Evolutionary conservation across 2,329 filamentous ascomycete species (phyloP).

Genomic region (Cladosporium sp.): DNA sequence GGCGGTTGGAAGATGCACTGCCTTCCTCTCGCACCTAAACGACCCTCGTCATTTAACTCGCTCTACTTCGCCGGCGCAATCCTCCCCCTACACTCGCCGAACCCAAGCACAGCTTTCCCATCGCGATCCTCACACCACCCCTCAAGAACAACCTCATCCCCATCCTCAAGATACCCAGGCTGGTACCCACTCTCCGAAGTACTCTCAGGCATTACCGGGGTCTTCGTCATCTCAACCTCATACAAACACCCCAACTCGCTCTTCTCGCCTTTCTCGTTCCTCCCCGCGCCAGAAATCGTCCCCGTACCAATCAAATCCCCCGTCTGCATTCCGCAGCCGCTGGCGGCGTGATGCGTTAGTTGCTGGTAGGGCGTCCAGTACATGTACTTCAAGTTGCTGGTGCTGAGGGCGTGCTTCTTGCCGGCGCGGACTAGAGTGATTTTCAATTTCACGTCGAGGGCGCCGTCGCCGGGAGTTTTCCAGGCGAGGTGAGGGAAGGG

Average conservation of each 20-base stretch:
- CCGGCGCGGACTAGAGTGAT: conserved; percentile 32
- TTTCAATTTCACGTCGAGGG: conserved; percentile 35
- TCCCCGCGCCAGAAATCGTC: conserved; percentile 43
- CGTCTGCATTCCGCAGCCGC: conserved; percentile 43
- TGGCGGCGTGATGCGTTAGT: conserved; percentile 45
- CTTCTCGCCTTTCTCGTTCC: conserved; percentile 32
- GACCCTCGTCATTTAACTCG: too few species aligned
- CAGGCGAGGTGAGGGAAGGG: conserved; percentile 33
- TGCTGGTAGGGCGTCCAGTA: conserved; percentile 51
- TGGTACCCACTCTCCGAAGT: conserved; percentile 34
- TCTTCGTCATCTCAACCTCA: conserved; percentile 37
- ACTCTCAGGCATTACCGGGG: conserved; percentile 37
- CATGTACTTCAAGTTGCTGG: conserved; percentile 40
- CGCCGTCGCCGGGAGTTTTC: conserved; percentile 25
- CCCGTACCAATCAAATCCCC: conserved; percentile 49
- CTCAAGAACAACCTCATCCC: conserved; percentile 39
- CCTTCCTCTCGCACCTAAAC: neutral
- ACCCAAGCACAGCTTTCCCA: conserved; percentile 30
- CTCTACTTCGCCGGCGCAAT: conserved; percentile 26
- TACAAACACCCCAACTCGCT: conserved; percentile 45
- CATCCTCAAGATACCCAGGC: conserved; percentile 44
- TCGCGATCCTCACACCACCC: conserved; percentile 33
- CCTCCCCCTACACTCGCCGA: conserved; percentile 33
- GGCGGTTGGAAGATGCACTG: conserved; percentile 23
- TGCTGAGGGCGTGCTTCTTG: conserved; percentile 26